A percentile compares a stretch with the other conserved stretches of the same genome.
Conservation (phyloP, 352 stramenopile genomes). For the Pythium biforme region DNA sequence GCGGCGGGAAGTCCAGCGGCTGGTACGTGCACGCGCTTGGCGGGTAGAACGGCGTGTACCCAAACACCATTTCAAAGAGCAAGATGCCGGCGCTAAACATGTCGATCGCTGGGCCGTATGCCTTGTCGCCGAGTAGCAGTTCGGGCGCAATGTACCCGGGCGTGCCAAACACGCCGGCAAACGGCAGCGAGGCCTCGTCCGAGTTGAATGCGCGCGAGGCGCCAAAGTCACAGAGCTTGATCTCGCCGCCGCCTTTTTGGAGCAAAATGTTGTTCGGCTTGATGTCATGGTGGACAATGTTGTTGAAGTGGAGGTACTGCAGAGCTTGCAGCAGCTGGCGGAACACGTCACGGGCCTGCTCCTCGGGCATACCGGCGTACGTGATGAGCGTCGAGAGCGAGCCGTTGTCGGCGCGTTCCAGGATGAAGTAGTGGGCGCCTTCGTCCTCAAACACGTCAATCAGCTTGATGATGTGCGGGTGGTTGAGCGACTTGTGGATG, state of each 20-base stretch:
- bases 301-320: conserved; percentile 62
- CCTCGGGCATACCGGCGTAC: conserved; percentile 47
- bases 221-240: conserved; percentile 86
- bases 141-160: conserved; percentile 71
- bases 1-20: conserved; percentile 53
- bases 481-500: conserved; percentile 63
- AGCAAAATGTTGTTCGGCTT: conserved; percentile 86
- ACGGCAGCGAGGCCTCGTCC: conserved; percentile 48
- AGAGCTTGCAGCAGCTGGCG: conserved; percentile 57
- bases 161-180: conserved; percentile 69
- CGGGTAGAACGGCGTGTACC: conserved; percentile 71
- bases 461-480: conserved; percentile 76
- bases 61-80: conserved; percentile 78
- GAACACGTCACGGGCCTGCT: conserved; percentile 52
- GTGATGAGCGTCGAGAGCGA: conserved; percentile 53
- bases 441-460: conserved; percentile 76
- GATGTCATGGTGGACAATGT: conserved; percentile 91
- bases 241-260: conserved; percentile 35
- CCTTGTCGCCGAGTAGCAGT: conserved; percentile 46
- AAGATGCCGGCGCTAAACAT: conserved; percentile 73
- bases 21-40: conserved; percentile 62
- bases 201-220: conserved; percentile 68
- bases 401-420: conserved; percentile 61
- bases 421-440: conserved; percentile 69
- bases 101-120: conserved; percentile 62